Evolutionary conservation across 148 eudicot genomes (phyloP), one percentile per base, ranked within the genome.

Genomic region (Camellia sinensis): DNA sequence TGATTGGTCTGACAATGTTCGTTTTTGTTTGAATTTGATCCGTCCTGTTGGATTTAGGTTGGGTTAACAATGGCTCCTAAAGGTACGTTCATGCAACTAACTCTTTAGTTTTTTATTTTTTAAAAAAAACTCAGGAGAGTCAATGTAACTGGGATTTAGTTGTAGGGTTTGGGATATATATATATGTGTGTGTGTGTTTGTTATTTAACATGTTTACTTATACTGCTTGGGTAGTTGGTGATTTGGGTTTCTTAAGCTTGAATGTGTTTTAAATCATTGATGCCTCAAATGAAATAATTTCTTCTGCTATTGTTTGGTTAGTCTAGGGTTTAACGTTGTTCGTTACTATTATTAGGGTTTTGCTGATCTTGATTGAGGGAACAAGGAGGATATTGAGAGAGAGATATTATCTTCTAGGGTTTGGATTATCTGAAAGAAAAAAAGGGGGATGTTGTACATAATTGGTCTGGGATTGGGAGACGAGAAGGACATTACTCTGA

Each of bases 401-500:
- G 37, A 29, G 37, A 29, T 29, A 29, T 29, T 29, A 29, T 29
- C 37, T 29, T 29, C 37, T 29, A 1, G 37, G 37, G 37, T 29
- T 29, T 29, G 37, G 37, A 29, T 29, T 29, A 29, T 29, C 37
- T 29, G 37, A 15, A 15, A 54, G 66, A 75, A 50, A 12, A 56
- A 67, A 44, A 29, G 37, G 57, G 45, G 40, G 56, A 93, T 95
- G 97, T 59, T 93, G 57, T 95, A 95, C 67, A 87, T 93, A 66
- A 83, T 93, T 9, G 97, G 98, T 8, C 76, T 95, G 70, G 98
- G 98, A 0, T 83, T 93, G 80, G 98, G 98, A 6, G 91, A 93
- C 77, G 98, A 95, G 79, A 95, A 90, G 79, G 98, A 95, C 85
- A 95, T 95, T 18, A 93, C 99, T 0, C 22, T 95, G 61, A 92